A percentile compares a stretch with the other conserved stretches of the same genome.
Conservation (phyloP, 2,329 filamentous ascomycete genomes). For the Claviceps sp. region DNA sequence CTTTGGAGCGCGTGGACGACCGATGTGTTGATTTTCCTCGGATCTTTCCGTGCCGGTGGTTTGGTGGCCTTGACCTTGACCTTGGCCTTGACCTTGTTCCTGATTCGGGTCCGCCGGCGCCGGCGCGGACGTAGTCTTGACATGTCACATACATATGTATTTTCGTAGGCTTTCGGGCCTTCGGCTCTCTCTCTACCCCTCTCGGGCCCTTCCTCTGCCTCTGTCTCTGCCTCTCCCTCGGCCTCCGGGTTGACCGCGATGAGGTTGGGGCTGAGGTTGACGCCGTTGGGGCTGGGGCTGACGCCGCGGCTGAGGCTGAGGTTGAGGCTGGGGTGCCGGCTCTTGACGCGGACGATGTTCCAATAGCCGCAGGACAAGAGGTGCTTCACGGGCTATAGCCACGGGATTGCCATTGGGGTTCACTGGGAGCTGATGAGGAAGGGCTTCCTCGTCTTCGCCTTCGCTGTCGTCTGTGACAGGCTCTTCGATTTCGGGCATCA, state of each 20-base stretch:
- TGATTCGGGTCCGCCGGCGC: no score
- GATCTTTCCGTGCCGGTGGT: no score
- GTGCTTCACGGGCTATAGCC: slow-evolving; percentile 40
- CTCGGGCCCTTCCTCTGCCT: no score
- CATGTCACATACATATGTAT: no score
- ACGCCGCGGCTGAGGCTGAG: background rate
- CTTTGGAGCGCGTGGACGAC: no score
- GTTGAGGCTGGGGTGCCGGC: slow-evolving; percentile 1
- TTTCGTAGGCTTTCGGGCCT: no score
- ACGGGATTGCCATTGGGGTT: slow-evolving; percentile 19
- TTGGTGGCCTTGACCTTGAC: background rate
- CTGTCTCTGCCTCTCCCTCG: no score
- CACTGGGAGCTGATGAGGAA: slow-evolving; percentile 13
- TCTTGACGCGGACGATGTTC: slow-evolving; percentile 21
- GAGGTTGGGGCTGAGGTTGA: background rate
- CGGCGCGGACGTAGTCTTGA: no score
- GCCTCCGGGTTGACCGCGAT: background rate
- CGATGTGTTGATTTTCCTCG: no score
- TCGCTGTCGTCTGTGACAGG: slow-evolving; percentile 9
- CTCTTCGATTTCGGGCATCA: slow-evolving; percentile 9
- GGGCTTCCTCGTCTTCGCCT: slow-evolving; percentile 12
- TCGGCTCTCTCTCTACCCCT: no score
- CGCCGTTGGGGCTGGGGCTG: background rate
- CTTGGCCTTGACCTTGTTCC: background rate
- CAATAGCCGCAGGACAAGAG: slow-evolving; percentile 41